Base-by-base conservation (phyloP, 139 green algal species). In the Edaphochlamys debaryana region DNA sequence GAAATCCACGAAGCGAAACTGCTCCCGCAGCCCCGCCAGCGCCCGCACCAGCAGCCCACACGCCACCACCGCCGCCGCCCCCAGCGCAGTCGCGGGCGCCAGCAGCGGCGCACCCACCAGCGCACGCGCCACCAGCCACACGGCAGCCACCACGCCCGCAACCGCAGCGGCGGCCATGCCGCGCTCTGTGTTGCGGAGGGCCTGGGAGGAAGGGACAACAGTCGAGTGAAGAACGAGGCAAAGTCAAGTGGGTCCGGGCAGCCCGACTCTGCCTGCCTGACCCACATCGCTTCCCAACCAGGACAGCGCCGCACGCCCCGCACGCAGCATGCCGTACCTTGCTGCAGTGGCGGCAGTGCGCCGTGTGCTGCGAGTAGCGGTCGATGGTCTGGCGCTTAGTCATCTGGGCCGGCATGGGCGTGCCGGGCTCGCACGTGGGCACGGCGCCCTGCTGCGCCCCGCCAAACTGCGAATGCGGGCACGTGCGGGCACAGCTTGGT, bases 291-390 rank as follows among this genome's bases (percentile, higher is more conserved):
- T n/a, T n/a, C n/a, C n/a, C n/a, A n/a, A n/a, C n/a, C n/a, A n/a
- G n/a, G n/a, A n/a, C n/a, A n/a, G n/a, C n/a, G n/a, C n/a, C n/a
- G n/a, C n/a, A n/a, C n/a, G n/a, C n/a, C n/a, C n/a, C n/a, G 56
- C 19, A 6, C 19, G 11, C 29, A 64, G 13, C 4, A 22, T 11
- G 6, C 1, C 68, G 29, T 34, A 63, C 82, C 52, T 60, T 41
- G 27, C 67, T 58, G 74, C 82, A 87, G 34, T 79, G 54, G 13
- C 32, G 56, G 67, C 73, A 84, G 74, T 84, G 54, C 74, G 62
- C 50, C 8, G 82, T 87, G 71, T 87, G 81, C 56, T 87, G 81
- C 0, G 34, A 50, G 48, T 78, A 82, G 37, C 81, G 81, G 36
- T 87, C 62, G 9, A 82, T 71, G 48, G 45, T 74, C 67, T 87